Evolutionary conservation across 1,139 yeast genomes (phyloP), one percentile per base, ranked within the genome.

Genomic region (Trichomonascaceae sp.): DNA sequence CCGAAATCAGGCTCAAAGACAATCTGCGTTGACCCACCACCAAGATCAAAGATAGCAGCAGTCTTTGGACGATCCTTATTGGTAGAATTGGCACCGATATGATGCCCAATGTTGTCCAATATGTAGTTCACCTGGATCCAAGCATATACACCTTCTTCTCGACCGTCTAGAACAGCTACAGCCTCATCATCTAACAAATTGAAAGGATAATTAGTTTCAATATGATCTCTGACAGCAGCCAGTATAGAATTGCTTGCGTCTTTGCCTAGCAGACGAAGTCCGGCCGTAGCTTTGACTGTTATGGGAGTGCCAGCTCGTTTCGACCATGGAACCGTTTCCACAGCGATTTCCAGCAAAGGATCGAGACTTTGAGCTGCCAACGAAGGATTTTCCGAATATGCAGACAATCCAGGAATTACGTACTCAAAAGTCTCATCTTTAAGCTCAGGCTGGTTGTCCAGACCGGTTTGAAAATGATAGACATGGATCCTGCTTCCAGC

Each of bases 1-100:
- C 62, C 54, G 64, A 83, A 81, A 17, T 61, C 61, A 17, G 97
- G 97, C 73, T 90, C 96, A 70, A 90, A 90, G 4, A 90, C 97
- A 71, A 90, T 87, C 71, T 90, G 97, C n/a, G 97, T 89, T 3
- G 96, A 88, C 5, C 96, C 97, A 63, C 97, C 97, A 62, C 97
- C 97, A 60, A 90, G 80, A 69, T 90, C 97, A 66, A 90, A 89
- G 15, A 90, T 93, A 10, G 96, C 97, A 56, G 95, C 95, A 10
- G 97, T 90, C 27, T 87, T 84, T 36, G 71, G 67, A 2, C 57
- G 54, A 20, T 53, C 49, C 18, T 43, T 48, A 18, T 20, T 45
- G 10, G 60, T 57, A 67, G 80, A 82, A 41, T 59, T 56, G 52
- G 80, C 82, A 22, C 78, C 71, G 39, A 81, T 74, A n/a, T 55